Evolutionary conservation across 805 yeast species (phyloP).

Genomic region (Diddensiella caesifluorescens): DNA sequence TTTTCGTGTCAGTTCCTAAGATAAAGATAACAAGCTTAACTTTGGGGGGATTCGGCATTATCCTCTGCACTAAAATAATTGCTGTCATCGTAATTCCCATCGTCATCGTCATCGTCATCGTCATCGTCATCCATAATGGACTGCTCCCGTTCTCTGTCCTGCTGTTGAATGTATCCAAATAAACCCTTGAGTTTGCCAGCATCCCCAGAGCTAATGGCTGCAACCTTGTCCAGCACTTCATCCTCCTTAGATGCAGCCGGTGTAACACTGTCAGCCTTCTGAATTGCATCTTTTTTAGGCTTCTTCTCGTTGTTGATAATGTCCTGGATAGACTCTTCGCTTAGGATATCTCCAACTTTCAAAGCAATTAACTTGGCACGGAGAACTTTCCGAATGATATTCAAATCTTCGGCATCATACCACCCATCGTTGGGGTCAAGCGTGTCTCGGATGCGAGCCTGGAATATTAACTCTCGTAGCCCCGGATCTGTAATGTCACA

Average conservation of each 20-base stretch:
- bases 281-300: constrained; percentile 8
- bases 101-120: constrained; percentile 23
- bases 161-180: constrained; percentile 15
- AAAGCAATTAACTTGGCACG: constrained; percentile 65
- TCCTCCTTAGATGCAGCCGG: constrained; percentile 4
- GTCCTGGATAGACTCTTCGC: constrained; percentile 8
- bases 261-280: background rate
- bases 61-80: constrained; percentile 16
- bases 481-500: constrained; percentile 72
- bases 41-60: constrained; percentile 12
- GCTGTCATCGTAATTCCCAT: constrained; percentile 15
- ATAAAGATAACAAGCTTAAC: too few relatives aligned
- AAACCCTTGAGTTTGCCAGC: constrained; percentile 8
- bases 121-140: constrained; percentile 30
- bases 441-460: constrained; percentile 36
- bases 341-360: constrained; percentile 39
- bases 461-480: constrained; percentile 41
- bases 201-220: constrained; percentile 10
- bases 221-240: constrained; percentile 3
- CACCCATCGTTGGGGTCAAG: constrained; percentile 74
- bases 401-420: constrained; percentile 59
- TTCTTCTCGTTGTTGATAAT: constrained; percentile 11
- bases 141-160: constrained; percentile 23
- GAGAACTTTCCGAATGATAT: constrained; percentile 60
- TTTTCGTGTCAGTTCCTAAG: too few relatives aligned